Conservation (phyloP, 805 yeast species). For the Candida quercuum region DNA sequence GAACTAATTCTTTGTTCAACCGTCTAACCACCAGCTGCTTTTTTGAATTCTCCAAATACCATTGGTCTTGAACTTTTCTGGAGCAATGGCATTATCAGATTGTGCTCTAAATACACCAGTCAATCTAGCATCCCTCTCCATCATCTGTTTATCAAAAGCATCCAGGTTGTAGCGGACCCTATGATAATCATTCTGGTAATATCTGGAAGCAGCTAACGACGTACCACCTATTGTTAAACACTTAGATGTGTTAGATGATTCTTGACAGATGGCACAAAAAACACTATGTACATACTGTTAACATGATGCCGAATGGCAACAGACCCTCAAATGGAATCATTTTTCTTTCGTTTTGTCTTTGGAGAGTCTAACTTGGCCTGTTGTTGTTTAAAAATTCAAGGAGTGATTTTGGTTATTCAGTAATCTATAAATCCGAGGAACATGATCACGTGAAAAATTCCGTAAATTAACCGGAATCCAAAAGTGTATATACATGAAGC, state of each 20-base stretch:
- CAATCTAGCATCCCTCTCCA: constrained; percentile 71
- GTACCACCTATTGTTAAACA: constrained; percentile 52
- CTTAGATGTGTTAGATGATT: too few relatives aligned
- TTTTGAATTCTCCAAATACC: constrained; percentile 33
- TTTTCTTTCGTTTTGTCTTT: background rate
- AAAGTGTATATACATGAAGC: too few relatives aligned
- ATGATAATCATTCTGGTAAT: constrained; percentile 42
- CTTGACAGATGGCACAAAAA: too few relatives aligned
- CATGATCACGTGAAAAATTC: background rate
- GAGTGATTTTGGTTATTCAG: too few relatives aligned
- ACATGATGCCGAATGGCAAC: constrained; percentile 54
- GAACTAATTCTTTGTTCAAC: too few relatives aligned
- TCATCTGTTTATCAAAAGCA: constrained; percentile 45
- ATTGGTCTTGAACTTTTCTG: constrained; percentile 72
- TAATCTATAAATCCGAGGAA: too few relatives aligned
- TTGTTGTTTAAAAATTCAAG: background rate
- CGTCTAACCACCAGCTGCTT: constrained; percentile 21
- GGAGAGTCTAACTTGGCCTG: background rate
- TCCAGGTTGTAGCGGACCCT: constrained; percentile 50
- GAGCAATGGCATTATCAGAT: constrained; percentile 59
- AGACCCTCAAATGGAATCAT: constrained; percentile 72
- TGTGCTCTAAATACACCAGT: constrained; percentile 76
- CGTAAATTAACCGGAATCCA: too few relatives aligned
- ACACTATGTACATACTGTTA: constrained; percentile 37
- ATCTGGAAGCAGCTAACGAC: constrained; percentile 37